Evolutionary conservation across 164 flowering plant species (phyloP).

Genomic region (Macadamia integrifolia): DNA sequence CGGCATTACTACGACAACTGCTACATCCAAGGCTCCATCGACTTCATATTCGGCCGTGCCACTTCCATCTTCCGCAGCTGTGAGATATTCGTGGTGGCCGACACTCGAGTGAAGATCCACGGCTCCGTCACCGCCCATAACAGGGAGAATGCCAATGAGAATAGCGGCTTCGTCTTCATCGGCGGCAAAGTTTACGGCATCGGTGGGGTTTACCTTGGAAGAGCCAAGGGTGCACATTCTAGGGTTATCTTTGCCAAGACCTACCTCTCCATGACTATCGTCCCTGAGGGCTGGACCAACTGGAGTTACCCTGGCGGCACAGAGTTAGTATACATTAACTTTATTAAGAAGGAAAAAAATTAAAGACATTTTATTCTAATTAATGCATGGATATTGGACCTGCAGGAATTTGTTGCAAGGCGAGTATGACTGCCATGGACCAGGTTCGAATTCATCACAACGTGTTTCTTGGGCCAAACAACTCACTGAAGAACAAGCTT

Average conservation of each 20-base stretch:
- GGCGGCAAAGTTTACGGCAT: slow-evolving; percentile 72
- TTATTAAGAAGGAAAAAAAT: neutral
- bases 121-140: slow-evolving; percentile 93
- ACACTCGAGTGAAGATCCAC: slow-evolving; percentile 39
- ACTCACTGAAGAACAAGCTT: slow-evolving; percentile 49
- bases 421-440: slow-evolving; percentile 70
- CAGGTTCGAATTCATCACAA: slow-evolving; percentile 35
- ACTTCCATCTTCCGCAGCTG: slow-evolving; percentile 55
- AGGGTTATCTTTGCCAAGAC: slow-evolving; percentile 65
- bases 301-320: slow-evolving; percentile 67
- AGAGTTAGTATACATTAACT: slow-evolving; percentile 22
- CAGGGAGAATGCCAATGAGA: slow-evolving; percentile 36
- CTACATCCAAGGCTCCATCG: slow-evolving; percentile 90
- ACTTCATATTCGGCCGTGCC: slow-evolving; percentile 81
- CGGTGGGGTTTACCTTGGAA: slow-evolving; percentile 58
- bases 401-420: slow-evolving; percentile 56
- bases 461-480: slow-evolving; percentile 59
- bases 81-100: slow-evolving; percentile 72
- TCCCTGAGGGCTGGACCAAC: slow-evolving; percentile 72
- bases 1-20: slow-evolving; percentile 69
- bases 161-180: slow-evolving; percentile 66
- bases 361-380: neutral
- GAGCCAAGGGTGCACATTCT: slow-evolving; percentile 69
- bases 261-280: slow-evolving; percentile 70
- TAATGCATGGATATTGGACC: neutral